Base-by-base conservation (phyloP, 2,329 filamentous ascomycete genomes). In the Capronia americana region DNA sequence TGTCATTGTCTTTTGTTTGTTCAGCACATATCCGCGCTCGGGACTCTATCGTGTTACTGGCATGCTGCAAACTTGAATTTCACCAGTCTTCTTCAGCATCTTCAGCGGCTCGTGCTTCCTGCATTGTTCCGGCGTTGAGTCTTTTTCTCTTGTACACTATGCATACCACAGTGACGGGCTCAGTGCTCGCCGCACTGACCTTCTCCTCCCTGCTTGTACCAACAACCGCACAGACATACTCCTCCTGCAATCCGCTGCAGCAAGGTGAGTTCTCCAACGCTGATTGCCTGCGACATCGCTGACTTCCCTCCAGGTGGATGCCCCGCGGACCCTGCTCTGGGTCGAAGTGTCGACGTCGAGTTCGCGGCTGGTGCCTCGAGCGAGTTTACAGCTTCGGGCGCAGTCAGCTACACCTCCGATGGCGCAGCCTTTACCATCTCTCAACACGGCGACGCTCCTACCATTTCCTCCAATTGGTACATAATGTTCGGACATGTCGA, bases 401-500 rank as follows among this genome's bases (percentile, higher is more conserved):
- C 83, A 20, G 88, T 92, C 2, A 88, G 87, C 1, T 98, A 97
- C 81, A 86, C 84, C 76, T 83, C 83, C 23, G 86, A 93, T 76
- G 95, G 95, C 66, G 93, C 86, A 28, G 87, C 86, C 17, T 96
- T 99, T 77, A 93, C 92, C 28, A 89, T 99, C 60, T 80, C 87
- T 60, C 82, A 88, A 75, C 84, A 88, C 58, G 93, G 94, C 64
- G 92, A 99, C 76, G 87, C 92, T 2, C 95, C 95, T 0, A 90
- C 94, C 77, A 87, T 99, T 68, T 86, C 86, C 70, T 96, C 93
- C 68, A 87, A 95, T 74, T 98, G 96, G 87, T 98, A 97, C 84
- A 97, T 99, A 82, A 98, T 99, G 95, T 99, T 97, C 77, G 95
- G 95, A 72, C 91, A 90, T 70, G 91, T 97, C 75, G 91, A 96